Evolutionary conservation across 805 yeast genomes (phyloP), one percentile per base, ranked within the genome.

Genomic region (Zygosaccharomyces bailii): DNA sequence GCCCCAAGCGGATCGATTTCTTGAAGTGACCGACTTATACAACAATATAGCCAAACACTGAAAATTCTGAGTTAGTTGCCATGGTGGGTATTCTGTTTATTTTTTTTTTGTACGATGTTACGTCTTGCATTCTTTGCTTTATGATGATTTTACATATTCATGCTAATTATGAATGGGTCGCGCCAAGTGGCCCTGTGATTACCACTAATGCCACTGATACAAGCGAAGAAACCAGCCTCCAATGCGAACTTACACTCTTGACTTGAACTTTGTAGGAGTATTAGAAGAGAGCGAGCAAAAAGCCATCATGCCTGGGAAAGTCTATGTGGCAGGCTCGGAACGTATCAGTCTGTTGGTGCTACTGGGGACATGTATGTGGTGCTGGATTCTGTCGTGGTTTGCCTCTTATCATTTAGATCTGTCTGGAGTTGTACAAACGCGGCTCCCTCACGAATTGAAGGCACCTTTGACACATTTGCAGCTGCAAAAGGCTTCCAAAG

Each of bases 291-390:
- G 20, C 20, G 14, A 24, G 11, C 5, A 25, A 25, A 25, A 10
- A 25, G 11, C 7, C 30, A 25, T 25, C n/a, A 37, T 37, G 40
- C 13, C 13, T 7, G 40, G 30, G 6, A n/a, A 9, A 31, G n/a
- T 25, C 19, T 33, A 38, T 16, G 30, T 48, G 10, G 18, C 39
- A 4, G 43, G 48, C 4, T 42, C 51, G 1, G 76, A 71, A 51
- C 57, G 82, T 36, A 71, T 79, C 36, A 62, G 80, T 11, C 52
- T 76, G 2, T 62, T 80, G 13, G 49, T 80, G 2, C 69, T 76
- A 45, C 39, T 72, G 3, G 84, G 83, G 4, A 56, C 74, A 4
- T 70, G 76, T 61, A 57, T 80, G 18, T 82, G 86, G 86, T 70
- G 66, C 35, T 43, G 68, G 34, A 71, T 77, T 41, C 64, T 78